Evolutionary conservation across 257 asterid species (phyloP).

Genomic region (Petunia secreta): DNA sequence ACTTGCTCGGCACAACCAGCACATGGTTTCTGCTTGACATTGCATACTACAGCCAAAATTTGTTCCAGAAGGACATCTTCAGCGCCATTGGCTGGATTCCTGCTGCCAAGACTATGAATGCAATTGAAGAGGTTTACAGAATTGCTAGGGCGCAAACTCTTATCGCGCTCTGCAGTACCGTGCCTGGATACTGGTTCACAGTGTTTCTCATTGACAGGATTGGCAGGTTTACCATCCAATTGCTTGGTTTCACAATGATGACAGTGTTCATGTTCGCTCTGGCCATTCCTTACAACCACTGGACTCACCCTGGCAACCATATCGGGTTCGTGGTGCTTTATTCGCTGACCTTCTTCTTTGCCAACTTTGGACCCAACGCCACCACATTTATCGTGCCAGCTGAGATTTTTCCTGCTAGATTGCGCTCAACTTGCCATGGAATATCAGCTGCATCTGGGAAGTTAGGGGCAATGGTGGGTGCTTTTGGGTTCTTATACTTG

Average conservation of each 20-base stretch:
- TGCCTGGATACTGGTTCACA: constrained; percentile 72
- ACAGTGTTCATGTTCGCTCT: constrained; percentile 59
- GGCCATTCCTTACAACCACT: constrained; percentile 60
- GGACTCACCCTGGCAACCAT: constrained; percentile 51
- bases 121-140: constrained; percentile 47
- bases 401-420: constrained; percentile 68
- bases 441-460: constrained; percentile 72
- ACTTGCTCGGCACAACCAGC: constrained; percentile 57
- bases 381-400: constrained; percentile 72
- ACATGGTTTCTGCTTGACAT: constrained; percentile 72
- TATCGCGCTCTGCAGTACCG: constrained; percentile 62
- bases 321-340: constrained; percentile 54
- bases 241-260: constrained; percentile 61
- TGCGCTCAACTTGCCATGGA: constrained; percentile 72
- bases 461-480: constrained; percentile 70
- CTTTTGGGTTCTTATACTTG: constrained; percentile 64
- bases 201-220: constrained; percentile 52
- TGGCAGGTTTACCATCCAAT: constrained; percentile 52
- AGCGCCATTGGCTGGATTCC: constrained; percentile 72
- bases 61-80: constrained; percentile 68
- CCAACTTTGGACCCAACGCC: constrained; percentile 66
- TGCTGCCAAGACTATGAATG: constrained; percentile 52
- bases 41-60: constrained; percentile 64
- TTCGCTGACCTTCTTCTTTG: constrained; percentile 60
- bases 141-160: constrained; percentile 67